These are phyloP conservation scores for Cucumis hystrix DNA, from an alignment of 306 rosid genomes.

Conservation along the genomic window DNA sequence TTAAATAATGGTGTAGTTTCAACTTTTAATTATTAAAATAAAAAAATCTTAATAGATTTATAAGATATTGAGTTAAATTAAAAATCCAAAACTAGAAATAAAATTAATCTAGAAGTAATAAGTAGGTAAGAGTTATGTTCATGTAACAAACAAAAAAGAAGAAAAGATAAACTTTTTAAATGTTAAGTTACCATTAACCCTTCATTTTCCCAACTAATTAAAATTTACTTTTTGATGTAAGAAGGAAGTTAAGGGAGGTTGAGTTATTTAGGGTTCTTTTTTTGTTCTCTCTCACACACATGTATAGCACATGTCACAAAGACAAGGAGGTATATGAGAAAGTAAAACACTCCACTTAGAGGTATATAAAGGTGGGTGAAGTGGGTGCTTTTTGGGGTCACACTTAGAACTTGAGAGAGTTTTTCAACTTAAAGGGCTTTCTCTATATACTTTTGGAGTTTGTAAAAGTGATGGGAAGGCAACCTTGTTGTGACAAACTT, in stretches of 20 bases:
- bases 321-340: neutral
- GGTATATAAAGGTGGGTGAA: neutral
- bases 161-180: neutral
- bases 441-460: neutral
- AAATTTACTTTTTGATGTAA: neutral
- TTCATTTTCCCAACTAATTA: neutral
- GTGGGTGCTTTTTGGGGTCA: neutral
- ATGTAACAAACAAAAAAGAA: neutral
- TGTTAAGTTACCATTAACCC: neutral
- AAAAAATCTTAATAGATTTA: too few species aligned
- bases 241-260: neutral
- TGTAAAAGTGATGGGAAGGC: conserved; percentile 58
- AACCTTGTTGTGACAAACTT: conserved; percentile 94
- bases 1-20: too few species aligned
- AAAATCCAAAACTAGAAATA: too few species aligned
- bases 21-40: too few species aligned
- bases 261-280: neutral
- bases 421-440: neutral
- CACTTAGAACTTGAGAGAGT: neutral
- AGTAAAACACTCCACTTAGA: neutral
- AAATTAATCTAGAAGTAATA: too few species aligned
- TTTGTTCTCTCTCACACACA: neutral
- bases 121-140: neutral
- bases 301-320: neutral
- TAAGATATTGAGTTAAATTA: too few species aligned